Evolutionary conservation across 495 filamentous ascomycete genomes (phyloP), one percentile per base, ranked within the genome.

Genomic region (Thermothielavioides terrestris): DNA sequence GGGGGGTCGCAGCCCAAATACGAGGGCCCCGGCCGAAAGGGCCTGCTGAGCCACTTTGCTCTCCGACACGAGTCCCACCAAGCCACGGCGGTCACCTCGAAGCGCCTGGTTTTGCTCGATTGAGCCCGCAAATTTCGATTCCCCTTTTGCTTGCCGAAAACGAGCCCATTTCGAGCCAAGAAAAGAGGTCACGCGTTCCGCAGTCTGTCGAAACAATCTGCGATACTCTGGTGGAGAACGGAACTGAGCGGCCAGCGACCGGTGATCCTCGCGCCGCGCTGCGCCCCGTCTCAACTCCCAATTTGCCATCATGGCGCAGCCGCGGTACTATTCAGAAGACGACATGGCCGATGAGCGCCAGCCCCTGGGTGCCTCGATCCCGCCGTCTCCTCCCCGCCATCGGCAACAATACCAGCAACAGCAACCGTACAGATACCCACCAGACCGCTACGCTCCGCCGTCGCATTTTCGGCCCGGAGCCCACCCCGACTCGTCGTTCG

Each of bases 401-500:
- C 56, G 54, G 17, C 46, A 31, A 38, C 54, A 50, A 25, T 55
- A 37, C 21, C 56, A 56, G 17, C 46, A 31, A 38, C 54, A 50
- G 26, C 56, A 47, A 31, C 30, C 40, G 1, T 50, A 53, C 25
- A 17, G 43, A 49, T 54, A 66, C 42, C 46, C 54, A 31, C 55
- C 63, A 46, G 56, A 60, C 10, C 46, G 56, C 18, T 55, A 57
- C 36, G 12, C 43, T 40, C 52, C 61, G 4, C 61, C 68, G 7
- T 31, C 64, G 12, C 48, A 60, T 38, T 32, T 55, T 37, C 45
- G 49, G 6, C 65, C 71, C 7, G 54, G 65, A 20, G 65, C 65
- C 35, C 74, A 71, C 51, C 69, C 72, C 23, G 70, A 71, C 27
- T 68, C 70, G 20, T 43, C 69, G 12, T 74, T 71, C 51, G 62